Percentiles rank a stretch among this genome's conserved stretches.
These are phyloP conservation scores for Calonectria crousiana DNA, from an alignment of 2,329 filamentous ascomycete genomes.

Conservation along the genomic window DNA sequence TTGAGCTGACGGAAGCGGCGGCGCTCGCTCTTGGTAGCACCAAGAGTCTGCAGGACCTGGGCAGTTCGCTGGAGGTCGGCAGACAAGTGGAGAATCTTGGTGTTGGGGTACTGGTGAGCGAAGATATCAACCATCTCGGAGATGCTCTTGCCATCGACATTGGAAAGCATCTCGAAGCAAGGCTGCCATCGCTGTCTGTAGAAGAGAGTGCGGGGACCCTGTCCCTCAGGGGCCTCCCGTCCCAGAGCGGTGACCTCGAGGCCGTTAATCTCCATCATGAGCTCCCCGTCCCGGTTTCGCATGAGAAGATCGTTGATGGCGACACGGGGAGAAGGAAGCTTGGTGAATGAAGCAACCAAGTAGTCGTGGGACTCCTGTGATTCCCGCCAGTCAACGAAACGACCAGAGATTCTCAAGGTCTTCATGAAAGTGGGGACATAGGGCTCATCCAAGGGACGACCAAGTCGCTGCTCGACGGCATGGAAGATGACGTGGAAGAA, in stretches of 20 bases:
- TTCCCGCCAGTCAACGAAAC: conserved; percentile 34
- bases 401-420: conserved; percentile 36
- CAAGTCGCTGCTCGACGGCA: conserved; percentile 40
- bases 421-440: conserved; percentile 43
- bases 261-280: conserved; percentile 39
- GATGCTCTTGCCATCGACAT: conserved; percentile 27
- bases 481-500: conserved; percentile 44
- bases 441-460: conserved; percentile 38
- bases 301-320: conserved; percentile 41
- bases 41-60: conserved; percentile 27
- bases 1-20: conserved; percentile 36
- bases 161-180: conserved; percentile 37
- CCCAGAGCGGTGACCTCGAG: conserved; percentile 40
- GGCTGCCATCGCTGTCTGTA: conserved; percentile 41
- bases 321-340: conserved; percentile 40
- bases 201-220: conserved; percentile 38
- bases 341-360: conserved; percentile 37
- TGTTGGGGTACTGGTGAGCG: conserved; percentile 40
- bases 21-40: conserved; percentile 31
- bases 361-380: conserved; percentile 29
- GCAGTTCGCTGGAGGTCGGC: conserved; percentile 30
- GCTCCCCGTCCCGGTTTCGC: conserved; percentile 32
- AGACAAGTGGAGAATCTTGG: conserved; percentile 38
- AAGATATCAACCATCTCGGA: conserved; percentile 37
- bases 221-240: conserved; percentile 31